Base-by-base conservation (phyloP, 2,329 filamentous ascomycete species). In the Aspergillus brunneoviolaceus region DNA sequence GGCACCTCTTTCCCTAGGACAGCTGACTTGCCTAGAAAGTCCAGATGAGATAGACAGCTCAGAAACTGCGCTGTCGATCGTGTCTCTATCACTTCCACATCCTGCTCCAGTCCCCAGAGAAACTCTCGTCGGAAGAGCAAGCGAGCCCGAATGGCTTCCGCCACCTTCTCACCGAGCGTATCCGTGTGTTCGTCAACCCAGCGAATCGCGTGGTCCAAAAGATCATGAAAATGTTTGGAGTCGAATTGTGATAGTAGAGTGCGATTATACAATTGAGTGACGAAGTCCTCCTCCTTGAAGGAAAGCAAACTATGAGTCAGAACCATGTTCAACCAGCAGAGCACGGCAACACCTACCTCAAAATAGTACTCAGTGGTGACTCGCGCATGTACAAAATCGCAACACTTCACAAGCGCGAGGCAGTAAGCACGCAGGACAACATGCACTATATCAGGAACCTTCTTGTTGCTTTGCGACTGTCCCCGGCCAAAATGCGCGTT, bases 201-300 rank as follows among this genome's bases (percentile, higher is more conserved):
- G 12, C 74, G 72, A n/a, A 83, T 75, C 4, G 87, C 87, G 35
- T 83, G 77, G 25, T 82, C 74, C 21, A 92, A 75, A 27, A 83
- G 73, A 9, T 78, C 74, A 48, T 82, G 78, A 25, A 92, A 81
- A n/a, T 83, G 80, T 5, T 81, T 77, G 2, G 82, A 75, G 16
- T 85, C 79, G 59, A 94, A 82, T 14, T 83, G 78, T 27, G 87
- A 85, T 6, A 98, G 82, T 0, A 99, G 80, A 12, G 86, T 87
- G 42, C 93, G 86, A 66, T 92, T 89, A 72, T 95, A 98, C 0
- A 93, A 90, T 74, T 96, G 92, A 6, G 92, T 93, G 21, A 96
- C 91, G 72, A 99, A 97, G 71, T 99, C 95, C 76, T 99, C 95
- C 77, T 99, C 95, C 88, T 94, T 65, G 19, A 5, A 31, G 19